A percentile compares a stretch with the other conserved stretches of the same genome.
phyloP scores from a whole-genome alignment of 768 basidiomycete genomes.

The Saitozyma sp. region DNA sequence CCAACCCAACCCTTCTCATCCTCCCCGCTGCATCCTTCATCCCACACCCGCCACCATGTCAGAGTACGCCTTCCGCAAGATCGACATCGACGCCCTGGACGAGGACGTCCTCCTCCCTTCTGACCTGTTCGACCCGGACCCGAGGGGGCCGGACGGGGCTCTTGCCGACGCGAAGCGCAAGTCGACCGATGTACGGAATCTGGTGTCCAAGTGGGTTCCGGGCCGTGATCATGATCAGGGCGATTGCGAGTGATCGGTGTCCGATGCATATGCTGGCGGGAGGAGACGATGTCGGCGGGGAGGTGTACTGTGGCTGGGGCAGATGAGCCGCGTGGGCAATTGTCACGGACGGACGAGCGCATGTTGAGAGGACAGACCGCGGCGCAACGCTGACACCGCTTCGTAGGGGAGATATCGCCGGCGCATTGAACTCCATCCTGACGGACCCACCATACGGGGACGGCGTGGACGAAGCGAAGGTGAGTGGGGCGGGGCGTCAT shows the following conservation, averaged over 20 bases:
- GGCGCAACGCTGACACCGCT: slow-evolving; percentile 5
- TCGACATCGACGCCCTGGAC: slow-evolving; percentile 90
- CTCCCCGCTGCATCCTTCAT: no score
- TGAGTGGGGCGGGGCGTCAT: slow-evolving; percentile 46
- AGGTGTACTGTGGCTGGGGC: no score
- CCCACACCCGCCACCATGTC: slow-evolving; percentile 32
- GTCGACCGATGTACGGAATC: slow-evolving; percentile 67
- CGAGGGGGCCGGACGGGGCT: slow-evolving; percentile 71
- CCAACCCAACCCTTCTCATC: no score
- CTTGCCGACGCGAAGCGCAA: slow-evolving; percentile 75
- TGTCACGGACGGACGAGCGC: neutral
- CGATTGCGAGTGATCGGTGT: neutral
- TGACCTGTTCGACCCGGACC: slow-evolving; percentile 84
- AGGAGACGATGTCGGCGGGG: no score
- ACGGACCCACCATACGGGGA: slow-evolving; percentile 86
- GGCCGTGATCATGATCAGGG: neutral
- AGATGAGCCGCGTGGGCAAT: no score
- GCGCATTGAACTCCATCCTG: slow-evolving; percentile 70
- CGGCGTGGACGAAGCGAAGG: slow-evolving; percentile 86
- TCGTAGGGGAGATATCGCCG: slow-evolving; percentile 70
- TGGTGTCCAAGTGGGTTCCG: slow-evolving; percentile 68
- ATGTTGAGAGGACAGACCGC: slow-evolving; percentile 1
- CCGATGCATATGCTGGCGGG: neutral
- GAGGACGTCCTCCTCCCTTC: slow-evolving; percentile 82
- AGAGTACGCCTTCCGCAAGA: slow-evolving; percentile 73